phyloP scores from a whole-genome alignment of 805 yeast genomes.

The Saturnispora kantuleensis region DNA sequence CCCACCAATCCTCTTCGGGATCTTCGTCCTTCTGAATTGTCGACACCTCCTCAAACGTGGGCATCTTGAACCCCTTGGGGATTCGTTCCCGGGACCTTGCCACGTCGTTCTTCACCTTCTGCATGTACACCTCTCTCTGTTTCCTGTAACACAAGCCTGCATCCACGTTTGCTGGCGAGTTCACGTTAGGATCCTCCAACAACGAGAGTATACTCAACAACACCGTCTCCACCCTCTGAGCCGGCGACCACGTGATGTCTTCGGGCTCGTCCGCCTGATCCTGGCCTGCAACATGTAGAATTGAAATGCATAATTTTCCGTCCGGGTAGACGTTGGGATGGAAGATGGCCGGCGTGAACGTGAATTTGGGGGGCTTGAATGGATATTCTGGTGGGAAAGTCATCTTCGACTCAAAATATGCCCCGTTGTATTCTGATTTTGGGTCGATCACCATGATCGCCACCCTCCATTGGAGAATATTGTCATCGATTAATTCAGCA shows the following conservation, averaged over 20 bases:
- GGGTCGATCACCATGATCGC: slow-evolving; percentile 88
- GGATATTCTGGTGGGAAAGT: slow-evolving; percentile 89
- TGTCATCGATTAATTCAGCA: slow-evolving; percentile 37
- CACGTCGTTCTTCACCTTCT: slow-evolving; percentile 72
- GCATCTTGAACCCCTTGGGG: slow-evolving; percentile 79
- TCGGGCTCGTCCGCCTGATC: slow-evolving; percentile 92
- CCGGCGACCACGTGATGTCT: slow-evolving; percentile 91
- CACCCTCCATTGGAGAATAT: slow-evolving; percentile 64
- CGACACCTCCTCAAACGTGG: slow-evolving; percentile 50
- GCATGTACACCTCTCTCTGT: slow-evolving; percentile 68
- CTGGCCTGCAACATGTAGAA: slow-evolving; percentile 75
- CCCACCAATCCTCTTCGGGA: slow-evolving; percentile 22
- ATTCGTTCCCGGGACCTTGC: slow-evolving; percentile 73
- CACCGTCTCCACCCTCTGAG: slow-evolving; percentile 90
- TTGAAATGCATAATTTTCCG: slow-evolving; percentile 89
- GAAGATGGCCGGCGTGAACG: slow-evolving; percentile 89
- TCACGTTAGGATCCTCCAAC: slow-evolving; percentile 88
- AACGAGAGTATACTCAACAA: slow-evolving; percentile 82
- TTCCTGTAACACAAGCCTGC: slow-evolving; percentile 93
- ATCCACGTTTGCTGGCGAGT: slow-evolving; percentile 93
- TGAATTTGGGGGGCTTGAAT: slow-evolving; percentile 83
- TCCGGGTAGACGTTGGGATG: slow-evolving; percentile 96
- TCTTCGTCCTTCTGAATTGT: slow-evolving; percentile 18
- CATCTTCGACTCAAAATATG: slow-evolving; percentile 89
- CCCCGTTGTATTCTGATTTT: slow-evolving; percentile 89